Conservation (phyloP, 2,329 filamentous ascomycete species). For the Fusarium protoensiforme region DNA sequence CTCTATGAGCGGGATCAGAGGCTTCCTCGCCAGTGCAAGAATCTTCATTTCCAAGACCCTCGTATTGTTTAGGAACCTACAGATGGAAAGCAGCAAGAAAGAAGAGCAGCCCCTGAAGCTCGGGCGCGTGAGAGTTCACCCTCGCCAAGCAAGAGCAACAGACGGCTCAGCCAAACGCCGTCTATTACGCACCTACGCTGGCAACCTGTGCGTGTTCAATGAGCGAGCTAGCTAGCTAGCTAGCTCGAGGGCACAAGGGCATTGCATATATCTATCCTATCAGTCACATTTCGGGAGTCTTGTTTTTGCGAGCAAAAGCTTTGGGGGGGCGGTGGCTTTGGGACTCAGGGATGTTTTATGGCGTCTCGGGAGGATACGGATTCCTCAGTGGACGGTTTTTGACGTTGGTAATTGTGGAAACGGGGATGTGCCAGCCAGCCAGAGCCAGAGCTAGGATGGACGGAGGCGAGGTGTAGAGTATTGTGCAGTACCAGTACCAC, state of each 20-base stretch:
- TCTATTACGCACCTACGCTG: not conserved
- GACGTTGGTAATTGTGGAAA: constrained; percentile 37
- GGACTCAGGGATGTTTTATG: constrained; percentile 35
- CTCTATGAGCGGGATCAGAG: constrained; percentile 88
- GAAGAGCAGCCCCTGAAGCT: constrained; percentile 7
- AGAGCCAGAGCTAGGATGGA: not conserved
- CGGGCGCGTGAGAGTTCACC: constrained; percentile 4
- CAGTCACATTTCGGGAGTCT: constrained; percentile 36
- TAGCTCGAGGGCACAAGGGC: constrained; percentile 9
- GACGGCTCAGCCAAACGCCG: not conserved
- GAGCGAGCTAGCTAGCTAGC: constrained; percentile 7
- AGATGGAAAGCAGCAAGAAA: constrained; percentile 33
- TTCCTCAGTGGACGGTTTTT: constrained; percentile 40
- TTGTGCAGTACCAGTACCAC: constrained; percentile 31
- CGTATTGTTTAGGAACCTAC: constrained; percentile 45
- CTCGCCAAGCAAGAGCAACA: constrained; percentile 19
- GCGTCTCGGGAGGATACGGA: constrained; percentile 42
- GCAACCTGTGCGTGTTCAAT: constrained; percentile 4
- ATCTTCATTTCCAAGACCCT: constrained; percentile 51
- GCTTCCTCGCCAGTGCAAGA: constrained; percentile 68
- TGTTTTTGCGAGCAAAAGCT: constrained; percentile 44
- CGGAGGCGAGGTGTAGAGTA: constrained; percentile 26
- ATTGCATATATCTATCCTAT: constrained; percentile 9
- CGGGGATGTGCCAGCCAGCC: not conserved
- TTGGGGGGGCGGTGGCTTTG: constrained; percentile 37